Evolutionary conservation across 176 grass and related monocot species (phyloP), one percentile per base, ranked within the genome.

Genomic region (Triticum timopheevii): DNA sequence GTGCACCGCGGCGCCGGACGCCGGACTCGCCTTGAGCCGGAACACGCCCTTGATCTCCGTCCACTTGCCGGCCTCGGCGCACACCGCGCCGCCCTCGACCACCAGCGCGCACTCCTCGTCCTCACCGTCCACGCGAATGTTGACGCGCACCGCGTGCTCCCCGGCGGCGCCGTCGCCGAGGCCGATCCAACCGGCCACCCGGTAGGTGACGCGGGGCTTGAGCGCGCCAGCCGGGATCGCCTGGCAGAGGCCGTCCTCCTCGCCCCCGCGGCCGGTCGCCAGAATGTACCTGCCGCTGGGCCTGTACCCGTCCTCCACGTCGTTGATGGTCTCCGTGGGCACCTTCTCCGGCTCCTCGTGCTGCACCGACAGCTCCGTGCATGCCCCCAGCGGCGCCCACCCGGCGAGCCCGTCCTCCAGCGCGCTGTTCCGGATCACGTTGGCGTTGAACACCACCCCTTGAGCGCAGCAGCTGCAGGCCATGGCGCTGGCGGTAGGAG

Each of bases 31-130:
- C 83, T 91, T 92, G 38, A 91, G 81, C 72, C 91, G 81, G 72
- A 95, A 93, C 28, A 89, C 83, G 50, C 93, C 93, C 84, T 90
- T 92, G 64, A 95, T 82, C 86, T 95, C 93, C 73, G 89, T 80
- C 91, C 93, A 95, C 63, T 68, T 64, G 1, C 84, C 86, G 4
- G 70, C 34, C n/a, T 61, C 36, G 0, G 77, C 88, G 61, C 85
- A 77, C 5, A 93, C 86, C 8, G 82, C 83, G 38, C 88, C 93
- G 28, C 86, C 86, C 12, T 90, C 56, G 13, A 92, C 70, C 40
- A 89, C 58, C 33, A 84, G 23, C 6, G 54, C 54, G 68, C 88
- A 80, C n/a, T 72, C 88, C 10, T 16, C 8, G 78, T 30, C 10
- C 0, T 56, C 4, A 0, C 27, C n/a, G 59, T 0, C 36, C 40